A percentile compares a stretch with the other conserved stretches of the same genome.
These are phyloP conservation scores for Syzygium syzygioides DNA, from an alignment of 441 rosid species.

Conservation along the genomic window DNA sequence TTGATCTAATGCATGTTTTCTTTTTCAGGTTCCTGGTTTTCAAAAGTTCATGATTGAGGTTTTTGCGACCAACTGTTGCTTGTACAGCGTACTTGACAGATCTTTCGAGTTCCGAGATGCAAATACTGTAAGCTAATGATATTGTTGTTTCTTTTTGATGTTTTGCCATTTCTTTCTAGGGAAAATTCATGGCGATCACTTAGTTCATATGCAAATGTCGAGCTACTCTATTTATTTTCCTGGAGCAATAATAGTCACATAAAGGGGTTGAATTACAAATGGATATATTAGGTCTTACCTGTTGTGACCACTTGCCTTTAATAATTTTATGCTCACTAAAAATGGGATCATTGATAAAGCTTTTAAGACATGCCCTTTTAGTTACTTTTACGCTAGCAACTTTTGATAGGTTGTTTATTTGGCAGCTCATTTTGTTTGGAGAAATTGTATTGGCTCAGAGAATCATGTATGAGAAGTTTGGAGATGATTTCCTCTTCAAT, in stretches of 20 bases:
- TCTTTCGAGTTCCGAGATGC: conserved; percentile 88
- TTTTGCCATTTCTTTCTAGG: too few relatives aligned
- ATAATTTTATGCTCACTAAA: neutral
- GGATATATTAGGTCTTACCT: neutral
- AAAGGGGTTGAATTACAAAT: neutral
- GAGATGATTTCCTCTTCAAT: conserved; percentile 59
- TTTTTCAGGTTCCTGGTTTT: conserved; percentile 78
- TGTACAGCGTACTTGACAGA: conserved; percentile 75
- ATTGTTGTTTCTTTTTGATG: neutral
- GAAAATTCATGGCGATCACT: neutral
- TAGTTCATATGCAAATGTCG: neutral
- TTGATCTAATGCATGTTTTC: conserved; percentile 1
- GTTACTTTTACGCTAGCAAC: neutral
- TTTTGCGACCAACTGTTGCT: conserved; percentile 77
- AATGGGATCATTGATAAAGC: neutral
- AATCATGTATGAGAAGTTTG: conserved; percentile 89
- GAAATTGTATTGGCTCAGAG: conserved; percentile 87
- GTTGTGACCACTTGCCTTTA: neutral
- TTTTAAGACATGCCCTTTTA: neutral
- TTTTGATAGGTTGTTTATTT: neutral
- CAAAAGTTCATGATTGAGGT: conserved; percentile 57
- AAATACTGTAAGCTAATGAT: conserved; percentile 61
- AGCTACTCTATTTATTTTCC: neutral
- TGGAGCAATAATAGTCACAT: neutral
- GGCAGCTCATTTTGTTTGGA: conserved; percentile 71